A percentile compares a stretch with the other conserved stretches of the same genome.
Conservation (phyloP, 805 yeast species). For the Dipodascus albidus region DNA sequence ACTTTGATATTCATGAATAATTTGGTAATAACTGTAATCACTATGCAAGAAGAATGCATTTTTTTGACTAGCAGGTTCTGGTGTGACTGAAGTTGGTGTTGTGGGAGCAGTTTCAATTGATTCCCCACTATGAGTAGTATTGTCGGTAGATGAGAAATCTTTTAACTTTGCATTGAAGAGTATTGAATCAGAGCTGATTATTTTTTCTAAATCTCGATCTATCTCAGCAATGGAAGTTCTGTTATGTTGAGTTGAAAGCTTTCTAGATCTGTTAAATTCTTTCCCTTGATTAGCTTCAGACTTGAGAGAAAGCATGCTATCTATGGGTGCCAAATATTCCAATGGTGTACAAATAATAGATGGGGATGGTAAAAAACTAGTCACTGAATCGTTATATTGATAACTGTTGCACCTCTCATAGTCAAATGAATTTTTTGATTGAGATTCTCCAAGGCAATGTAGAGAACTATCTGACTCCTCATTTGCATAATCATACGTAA, state of each 20-base stretch:
- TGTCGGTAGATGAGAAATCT: neutral
- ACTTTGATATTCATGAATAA: neutral
- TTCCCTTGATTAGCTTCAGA: neutral
- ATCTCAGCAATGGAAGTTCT: too few relatives aligned
- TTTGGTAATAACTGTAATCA: neutral
- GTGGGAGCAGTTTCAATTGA: neutral
- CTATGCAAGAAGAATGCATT: neutral
- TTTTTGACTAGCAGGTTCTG: neutral
- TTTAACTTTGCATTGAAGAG: neutral
- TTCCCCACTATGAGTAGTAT: neutral
- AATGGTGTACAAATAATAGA: neutral
- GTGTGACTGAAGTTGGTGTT: neutral
- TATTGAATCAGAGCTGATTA: neutral
- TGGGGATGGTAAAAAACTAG: neutral
- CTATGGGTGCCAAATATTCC: neutral
- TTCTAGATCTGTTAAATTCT: neutral
- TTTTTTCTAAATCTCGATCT: too few relatives aligned
- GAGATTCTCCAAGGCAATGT: neutral
- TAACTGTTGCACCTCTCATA: neutral
- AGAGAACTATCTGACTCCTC: neutral
- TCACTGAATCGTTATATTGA: neutral
- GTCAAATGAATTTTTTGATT: neutral
- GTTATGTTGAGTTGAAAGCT: too few relatives aligned
- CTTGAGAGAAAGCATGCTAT: neutral
- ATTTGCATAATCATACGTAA: neutral